phyloP scores from a whole-genome alignment of 371 early-diverging fungal genomes.

The Mucor racemosus region DNA sequence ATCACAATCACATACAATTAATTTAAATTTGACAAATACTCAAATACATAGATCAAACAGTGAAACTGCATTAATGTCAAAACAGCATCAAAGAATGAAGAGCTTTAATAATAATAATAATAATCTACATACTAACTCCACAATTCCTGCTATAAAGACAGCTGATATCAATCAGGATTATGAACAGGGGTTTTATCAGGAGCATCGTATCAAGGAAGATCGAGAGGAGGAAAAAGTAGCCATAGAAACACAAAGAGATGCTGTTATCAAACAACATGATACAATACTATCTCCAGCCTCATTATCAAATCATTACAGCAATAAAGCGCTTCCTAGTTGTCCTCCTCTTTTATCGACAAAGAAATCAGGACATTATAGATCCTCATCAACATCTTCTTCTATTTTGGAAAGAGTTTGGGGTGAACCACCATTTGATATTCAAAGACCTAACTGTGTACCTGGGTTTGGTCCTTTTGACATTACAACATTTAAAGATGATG shows the following conservation, averaged over 20 bases:
- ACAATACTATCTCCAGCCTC: neutral
- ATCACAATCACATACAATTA: constrained; percentile 12
- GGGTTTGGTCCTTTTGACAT: constrained; percentile 18
- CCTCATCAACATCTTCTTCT: neutral
- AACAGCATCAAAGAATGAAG: neutral
- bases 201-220: neutral
- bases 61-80: neutral
- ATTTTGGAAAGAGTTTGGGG: neutral
- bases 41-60: constrained; percentile 11
- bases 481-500: constrained; percentile 1
- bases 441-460: constrained; percentile 27
- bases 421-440: constrained; percentile 20
- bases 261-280: neutral
- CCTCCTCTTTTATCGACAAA: neutral
- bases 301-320: neutral
- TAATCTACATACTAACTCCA: neutral
- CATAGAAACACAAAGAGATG: neutral
- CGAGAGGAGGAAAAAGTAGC: neutral
- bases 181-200: constrained; percentile 40
- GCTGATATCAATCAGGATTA: constrained; percentile 91
- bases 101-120: neutral
- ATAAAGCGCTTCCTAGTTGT: constrained; percentile 1
- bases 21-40: neutral
- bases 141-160: constrained; percentile 70
- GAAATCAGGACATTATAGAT: neutral